Base-by-base conservation (phyloP, 2,329 filamentous ascomycete species). In the Paradendryphiella salina region DNA sequence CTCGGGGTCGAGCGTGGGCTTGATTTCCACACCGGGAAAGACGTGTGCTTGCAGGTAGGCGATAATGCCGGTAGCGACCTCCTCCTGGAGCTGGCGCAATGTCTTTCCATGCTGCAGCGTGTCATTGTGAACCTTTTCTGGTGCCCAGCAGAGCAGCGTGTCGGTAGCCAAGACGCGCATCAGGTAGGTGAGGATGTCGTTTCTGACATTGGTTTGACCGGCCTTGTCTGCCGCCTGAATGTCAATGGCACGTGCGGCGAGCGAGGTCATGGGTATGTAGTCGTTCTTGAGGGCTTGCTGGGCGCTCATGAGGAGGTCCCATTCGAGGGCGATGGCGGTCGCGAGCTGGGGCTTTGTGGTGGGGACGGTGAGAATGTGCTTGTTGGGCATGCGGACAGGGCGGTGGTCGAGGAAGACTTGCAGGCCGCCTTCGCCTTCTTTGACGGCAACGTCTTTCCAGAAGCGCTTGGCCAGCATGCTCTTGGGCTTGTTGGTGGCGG, bases 91-190 rank as follows among this genome's bases (percentile, higher is more conserved):
- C 37, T 88, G 81, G 13, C 90, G 81, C 44, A 99, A 79, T 6
- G 81, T 84, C 29, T 76, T 77, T 4, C 77, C 79, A 23, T 70
- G 54, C 38, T 65, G 65, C 18, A 61, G 55, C 3, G 77, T 72
- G 33, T 84, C 71, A 69, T 81, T 74, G 52, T 76, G 60, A 37
- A 75, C 75, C 48, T 76, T 75, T 64, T 79, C 80, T 0, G 86
- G 86, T 14, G 84, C 90, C 89, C 91, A 96, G 81, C 93, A 97
- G 1, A 99, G 83, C 29, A 97, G 77, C 0, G 90, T 92, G 75
- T 99, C 94, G 1, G 94, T 97, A 64, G 91, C 86, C 20, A 99
- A 82, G 73, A 97, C 97, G 38, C 88, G 83, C 80, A 97, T 82
- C 43, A 94, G 76, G 57, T 84, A 86, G 14, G 77, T 79, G 13